Evolutionary conservation across 2,329 filamentous ascomycete genomes (phyloP), one percentile per base, ranked within the genome.

Genomic region (Cercospora beticola): DNA sequence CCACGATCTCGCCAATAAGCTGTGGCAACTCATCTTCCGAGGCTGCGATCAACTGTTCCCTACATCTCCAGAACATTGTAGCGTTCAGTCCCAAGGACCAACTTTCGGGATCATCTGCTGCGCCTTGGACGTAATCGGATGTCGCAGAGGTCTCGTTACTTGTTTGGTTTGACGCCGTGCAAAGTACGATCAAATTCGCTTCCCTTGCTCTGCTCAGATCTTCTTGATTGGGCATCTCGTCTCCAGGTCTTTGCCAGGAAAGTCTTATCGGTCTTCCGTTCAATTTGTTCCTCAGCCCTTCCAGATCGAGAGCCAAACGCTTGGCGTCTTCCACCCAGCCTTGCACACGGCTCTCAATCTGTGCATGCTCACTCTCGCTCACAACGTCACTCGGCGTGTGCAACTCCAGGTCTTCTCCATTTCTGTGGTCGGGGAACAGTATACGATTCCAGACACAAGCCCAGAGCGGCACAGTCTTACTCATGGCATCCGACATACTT

Each of bases 391-490:
- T 88, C 1, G 93, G 92, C 4, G 92, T 90, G 74, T 89, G 86
- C 7, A 98, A 84, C 1, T 79, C 74, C 75, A 90, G 84, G 21
- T 79, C 81, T 16, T 78, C 76, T 18, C 75, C 72, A 3, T 82
- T 72, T 21, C 84, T 23, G 4, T 30, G 23, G 2, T 56, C 80
- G 0, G 91, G 90, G 77, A 97, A 97, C 4, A 98, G 82, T 3
- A 88, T 83, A 58, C 86, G 85, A 80, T 98, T 98, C 74, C 97
- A 81, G 18, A 97, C 92, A 70, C 90, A 88, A 79, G 92, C 94
- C 95, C 95, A 99, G 70, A 97, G 92, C 1, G 95, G 94, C 28
- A 98, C 85, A 0, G 95, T 98, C 80, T 97, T 97, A 74, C 91
- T 93, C 18, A 99, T 85, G 16, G 95, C 94, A 81, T 99, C 95